A percentile compares a stretch with the other conserved stretches of the same genome.
Evolutionary conservation across 805 yeast genomes (phyloP).

Genomic region (Alloascoidea africana): DNA sequence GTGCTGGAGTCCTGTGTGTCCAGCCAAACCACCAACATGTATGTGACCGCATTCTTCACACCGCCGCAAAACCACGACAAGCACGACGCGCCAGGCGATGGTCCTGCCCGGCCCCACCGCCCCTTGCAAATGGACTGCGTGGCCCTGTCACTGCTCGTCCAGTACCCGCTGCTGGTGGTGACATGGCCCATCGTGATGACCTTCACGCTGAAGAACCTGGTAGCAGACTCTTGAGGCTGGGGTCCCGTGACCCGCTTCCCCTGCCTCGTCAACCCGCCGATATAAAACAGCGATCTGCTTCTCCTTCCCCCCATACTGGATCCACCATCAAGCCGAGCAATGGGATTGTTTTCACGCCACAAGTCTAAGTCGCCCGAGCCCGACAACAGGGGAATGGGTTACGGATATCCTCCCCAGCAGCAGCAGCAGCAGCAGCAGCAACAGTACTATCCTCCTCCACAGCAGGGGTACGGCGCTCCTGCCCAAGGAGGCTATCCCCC

Average conservation of each 20-base stretch:
- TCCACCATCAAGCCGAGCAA: too few relatives aligned
- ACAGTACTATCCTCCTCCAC: constrained; percentile 5
- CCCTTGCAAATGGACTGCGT: constrained; percentile 70
- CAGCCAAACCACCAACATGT: constrained; percentile 76
- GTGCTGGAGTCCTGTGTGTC: constrained; percentile 71
- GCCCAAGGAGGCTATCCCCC: constrained; percentile 4
- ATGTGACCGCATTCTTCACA: constrained; percentile 76
- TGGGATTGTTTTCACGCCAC: too few relatives aligned
- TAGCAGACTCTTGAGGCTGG: too few relatives aligned
- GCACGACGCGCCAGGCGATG: too few relatives aligned
- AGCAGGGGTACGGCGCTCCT: constrained; percentile 4
- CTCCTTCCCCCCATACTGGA: too few relatives aligned
- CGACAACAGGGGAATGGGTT: too few relatives aligned
- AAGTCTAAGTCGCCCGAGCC: too few relatives aligned
- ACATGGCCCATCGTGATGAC: constrained; percentile 65
- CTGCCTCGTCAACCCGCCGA: too few relatives aligned
- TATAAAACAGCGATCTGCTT: too few relatives aligned
- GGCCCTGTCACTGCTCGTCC: constrained; percentile 60
- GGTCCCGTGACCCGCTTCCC: too few relatives aligned
- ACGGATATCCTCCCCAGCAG: too few relatives aligned
- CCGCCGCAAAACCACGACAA: constrained; percentile 38
- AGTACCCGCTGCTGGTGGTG: constrained; percentile 52
- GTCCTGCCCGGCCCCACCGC: too few relatives aligned
- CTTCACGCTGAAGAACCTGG: constrained; percentile 30
- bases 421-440: constrained; percentile 6